A percentile compares a stretch with the other conserved stretches of the same genome.
These are phyloP conservation scores for Cenchrus americanus DNA, from an alignment of 176 grass and related monocot genomes.

Conservation along the genomic window DNA sequence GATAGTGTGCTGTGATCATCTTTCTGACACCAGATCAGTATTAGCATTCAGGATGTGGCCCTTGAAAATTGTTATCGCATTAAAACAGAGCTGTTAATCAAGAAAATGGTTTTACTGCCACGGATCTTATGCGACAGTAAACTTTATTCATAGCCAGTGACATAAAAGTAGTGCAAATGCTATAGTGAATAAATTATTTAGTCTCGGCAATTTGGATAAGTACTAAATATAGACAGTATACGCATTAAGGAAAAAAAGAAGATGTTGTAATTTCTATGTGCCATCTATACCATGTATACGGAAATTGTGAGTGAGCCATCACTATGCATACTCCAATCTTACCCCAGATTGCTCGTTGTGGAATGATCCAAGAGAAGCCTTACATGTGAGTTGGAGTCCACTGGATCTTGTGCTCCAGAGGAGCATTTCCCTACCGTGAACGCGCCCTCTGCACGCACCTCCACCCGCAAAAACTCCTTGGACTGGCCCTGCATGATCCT, in stretches of 20 bases:
- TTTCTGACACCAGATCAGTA: conserved; percentile 7
- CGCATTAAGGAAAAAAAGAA: not conserved
- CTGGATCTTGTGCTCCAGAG: too few species aligned
- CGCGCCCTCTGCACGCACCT: too few species aligned
- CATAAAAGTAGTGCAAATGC: not conserved
- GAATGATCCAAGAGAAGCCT: too few species aligned
- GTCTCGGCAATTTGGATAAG: not conserved
- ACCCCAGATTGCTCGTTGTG: too few species aligned
- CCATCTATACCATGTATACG: not conserved
- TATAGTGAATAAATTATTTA: not conserved
- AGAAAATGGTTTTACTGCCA: not conserved
- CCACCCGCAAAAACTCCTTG: too few species aligned
- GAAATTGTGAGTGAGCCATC: not conserved
- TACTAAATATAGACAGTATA: conserved; percentile 3
- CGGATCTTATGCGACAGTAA: not conserved
- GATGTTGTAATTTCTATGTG: not conserved
- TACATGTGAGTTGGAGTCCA: too few species aligned
- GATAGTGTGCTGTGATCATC: not conserved
- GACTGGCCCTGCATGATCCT: too few species aligned
- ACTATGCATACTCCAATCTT: too few species aligned
- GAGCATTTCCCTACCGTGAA: too few species aligned
- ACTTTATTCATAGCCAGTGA: not conserved
- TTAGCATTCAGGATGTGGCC: not conserved
- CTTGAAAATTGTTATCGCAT: not conserved
- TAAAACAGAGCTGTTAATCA: not conserved